Conservation (phyloP, 2,329 filamentous ascomycete species). For the Clathrospora elynae region DNA sequence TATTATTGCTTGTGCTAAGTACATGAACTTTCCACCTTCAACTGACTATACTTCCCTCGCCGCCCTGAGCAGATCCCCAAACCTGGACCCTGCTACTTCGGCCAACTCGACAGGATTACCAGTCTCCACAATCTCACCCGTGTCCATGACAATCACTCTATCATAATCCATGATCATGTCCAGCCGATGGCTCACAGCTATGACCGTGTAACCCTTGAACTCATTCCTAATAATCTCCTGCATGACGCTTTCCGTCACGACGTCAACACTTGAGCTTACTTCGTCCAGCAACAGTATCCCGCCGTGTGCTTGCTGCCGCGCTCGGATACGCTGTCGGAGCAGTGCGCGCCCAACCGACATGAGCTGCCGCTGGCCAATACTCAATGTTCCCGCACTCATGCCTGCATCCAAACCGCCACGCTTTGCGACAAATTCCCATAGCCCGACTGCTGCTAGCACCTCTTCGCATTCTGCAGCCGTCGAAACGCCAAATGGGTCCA, state of each 20-base stretch:
- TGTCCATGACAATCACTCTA: slow-evolving; percentile 38
- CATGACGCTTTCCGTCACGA: slow-evolving; percentile 61
- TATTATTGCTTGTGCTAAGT: too few species aligned
- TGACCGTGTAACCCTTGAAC: slow-evolving; percentile 49
- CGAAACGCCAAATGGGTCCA: slow-evolving; percentile 48
- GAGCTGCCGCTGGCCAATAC: slow-evolving; percentile 63
- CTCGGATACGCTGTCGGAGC: slow-evolving; percentile 41
- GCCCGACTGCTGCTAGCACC: slow-evolving; percentile 51
- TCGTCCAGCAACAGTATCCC: slow-evolving; percentile 30
- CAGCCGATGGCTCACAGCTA: slow-evolving; percentile 26
- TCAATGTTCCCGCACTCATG: slow-evolving; percentile 11
- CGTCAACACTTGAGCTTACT: slow-evolving; percentile 55
- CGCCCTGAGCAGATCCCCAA: too few species aligned
- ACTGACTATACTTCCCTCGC: too few species aligned
- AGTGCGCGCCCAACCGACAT: slow-evolving; percentile 65
- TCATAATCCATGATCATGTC: slow-evolving; percentile 31
- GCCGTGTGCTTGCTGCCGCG: slow-evolving; percentile 7
- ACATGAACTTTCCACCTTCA: too few species aligned
- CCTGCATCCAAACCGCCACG: slow-evolving; percentile 14
- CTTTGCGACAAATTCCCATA: slow-evolving; percentile 45
- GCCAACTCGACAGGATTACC: slow-evolving; percentile 15
- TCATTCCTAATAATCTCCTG: slow-evolving; percentile 58
- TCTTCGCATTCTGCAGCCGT: slow-evolving; percentile 43
- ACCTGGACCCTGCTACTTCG: too few species aligned
- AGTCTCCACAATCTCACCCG: slow-evolving; percentile 52